Percentiles rank a stretch among this genome's conserved stretches.
Evolutionary conservation across 331 rosid genomes (phyloP).

Genomic region (Telfairia occidentalis): DNA sequence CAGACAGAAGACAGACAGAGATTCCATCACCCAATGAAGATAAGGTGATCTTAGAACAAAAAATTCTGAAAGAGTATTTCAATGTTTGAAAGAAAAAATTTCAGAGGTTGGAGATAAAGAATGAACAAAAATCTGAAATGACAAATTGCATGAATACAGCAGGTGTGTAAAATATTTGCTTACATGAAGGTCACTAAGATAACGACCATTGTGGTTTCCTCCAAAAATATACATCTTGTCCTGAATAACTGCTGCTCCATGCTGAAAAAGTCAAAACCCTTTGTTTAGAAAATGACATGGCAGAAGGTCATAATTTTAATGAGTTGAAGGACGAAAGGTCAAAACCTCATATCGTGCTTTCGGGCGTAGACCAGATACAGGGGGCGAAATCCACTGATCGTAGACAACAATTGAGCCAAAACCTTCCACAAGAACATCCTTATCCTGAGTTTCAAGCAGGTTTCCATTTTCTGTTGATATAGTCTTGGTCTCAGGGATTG

Average conservation of each 20-base stretch:
- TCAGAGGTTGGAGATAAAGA: not conserved
- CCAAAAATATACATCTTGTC: slow-evolving; percentile 91
- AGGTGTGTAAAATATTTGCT: slow-evolving; percentile 20
- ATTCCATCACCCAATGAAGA: not conserved
- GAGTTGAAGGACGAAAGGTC: slow-evolving; percentile 12
- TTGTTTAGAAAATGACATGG: slow-evolving; percentile 16
- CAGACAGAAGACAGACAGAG: not conserved
- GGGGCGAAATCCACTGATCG: slow-evolving; percentile 78
- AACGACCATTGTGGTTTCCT: slow-evolving; percentile 97
- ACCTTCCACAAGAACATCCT: slow-evolving; percentile 68
- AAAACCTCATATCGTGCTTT: slow-evolving; percentile 87
- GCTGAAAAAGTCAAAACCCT: slow-evolving; percentile 41
- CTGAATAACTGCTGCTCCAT: slow-evolving; percentile 79
- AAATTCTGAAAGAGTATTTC: not conserved
- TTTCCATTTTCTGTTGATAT: slow-evolving; percentile 62
- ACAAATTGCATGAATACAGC: not conserved
- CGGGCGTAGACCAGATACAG: slow-evolving; percentile 60
- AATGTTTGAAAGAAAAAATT: not conserved
- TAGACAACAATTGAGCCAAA: slow-evolving; percentile 56
- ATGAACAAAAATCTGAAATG: not conserved
- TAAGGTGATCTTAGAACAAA: not conserved
- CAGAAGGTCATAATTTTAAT: not conserved
- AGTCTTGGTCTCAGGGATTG: slow-evolving; percentile 65
- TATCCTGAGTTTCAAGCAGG: slow-evolving; percentile 51
- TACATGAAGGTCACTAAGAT: slow-evolving; percentile 81